These are phyloP conservation scores for Leccinum obscurum DNA, from an alignment of 768 basidiomycete species.

Conservation along the genomic window DNA sequence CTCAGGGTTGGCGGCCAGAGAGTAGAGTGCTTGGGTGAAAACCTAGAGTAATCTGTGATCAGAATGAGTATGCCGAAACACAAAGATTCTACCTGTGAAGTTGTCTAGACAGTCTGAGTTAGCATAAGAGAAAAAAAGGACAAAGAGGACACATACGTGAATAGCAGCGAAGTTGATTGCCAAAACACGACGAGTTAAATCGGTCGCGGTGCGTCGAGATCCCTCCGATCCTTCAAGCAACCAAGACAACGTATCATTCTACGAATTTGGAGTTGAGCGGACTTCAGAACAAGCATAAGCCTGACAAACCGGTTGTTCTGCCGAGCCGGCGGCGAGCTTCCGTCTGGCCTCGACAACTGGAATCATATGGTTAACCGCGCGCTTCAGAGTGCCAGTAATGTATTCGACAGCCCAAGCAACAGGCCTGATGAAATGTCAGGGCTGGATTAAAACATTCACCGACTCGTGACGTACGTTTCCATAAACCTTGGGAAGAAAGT, in stretches of 20 bases:
- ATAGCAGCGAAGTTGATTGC: conserved; percentile 26
- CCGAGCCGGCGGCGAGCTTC: not conserved
- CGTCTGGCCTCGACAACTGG: conserved; percentile 26
- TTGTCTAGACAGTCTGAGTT: not conserved
- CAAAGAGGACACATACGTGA: conserved; percentile 6
- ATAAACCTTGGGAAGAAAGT: conserved; percentile 34
- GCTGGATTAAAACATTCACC: not conserved
- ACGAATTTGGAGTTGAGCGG: not conserved
- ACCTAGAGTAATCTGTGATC: not conserved
- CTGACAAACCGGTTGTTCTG: conserved; percentile 6
- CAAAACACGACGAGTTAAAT: conserved; percentile 27
- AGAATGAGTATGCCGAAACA: not conserved
- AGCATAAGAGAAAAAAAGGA: not conserved
- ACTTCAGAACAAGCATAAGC: not conserved
- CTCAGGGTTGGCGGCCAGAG: conserved; percentile 15
- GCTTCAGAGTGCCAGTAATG: conserved; percentile 6
- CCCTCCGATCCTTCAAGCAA: conserved; percentile 27
- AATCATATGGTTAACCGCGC: conserved; percentile 18
- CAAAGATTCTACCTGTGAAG: conserved; percentile 10
- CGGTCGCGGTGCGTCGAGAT: conserved; percentile 8
- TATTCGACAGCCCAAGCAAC: conserved; percentile 1
- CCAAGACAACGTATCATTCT: conserved; percentile 39
- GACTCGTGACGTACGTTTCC: conserved; percentile 27
- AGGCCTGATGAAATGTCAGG: not conserved
- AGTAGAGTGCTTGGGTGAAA: conserved; percentile 12